Conservation (phyloP, 805 yeast genomes). For the Starmerella apis region DNA sequence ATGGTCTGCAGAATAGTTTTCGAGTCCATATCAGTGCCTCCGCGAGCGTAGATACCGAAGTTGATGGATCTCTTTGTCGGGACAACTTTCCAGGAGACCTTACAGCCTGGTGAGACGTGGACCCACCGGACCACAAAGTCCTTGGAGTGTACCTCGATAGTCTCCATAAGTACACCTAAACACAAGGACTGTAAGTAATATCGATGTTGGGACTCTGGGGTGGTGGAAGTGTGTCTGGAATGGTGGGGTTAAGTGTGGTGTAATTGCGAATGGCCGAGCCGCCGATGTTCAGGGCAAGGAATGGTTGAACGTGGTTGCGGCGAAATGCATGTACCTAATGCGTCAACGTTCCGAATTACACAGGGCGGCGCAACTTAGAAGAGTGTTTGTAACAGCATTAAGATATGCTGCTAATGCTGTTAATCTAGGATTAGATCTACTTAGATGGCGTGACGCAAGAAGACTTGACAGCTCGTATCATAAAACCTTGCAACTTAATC, state of each 20-base stretch:
- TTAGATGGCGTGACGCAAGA: too few species aligned
- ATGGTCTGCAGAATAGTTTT: slow-evolving; percentile 26
- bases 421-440: too few species aligned
- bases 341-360: not conserved
- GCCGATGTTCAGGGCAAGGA: slow-evolving; percentile 5
- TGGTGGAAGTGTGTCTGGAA: not conserved
- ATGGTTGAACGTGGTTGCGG: slow-evolving; percentile 5
- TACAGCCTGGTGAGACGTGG: slow-evolving; percentile 54
- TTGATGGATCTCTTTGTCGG: slow-evolving; percentile 59
- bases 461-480: too few species aligned
- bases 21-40: slow-evolving; percentile 9
- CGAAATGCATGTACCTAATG: not conserved
- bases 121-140: slow-evolving; percentile 90
- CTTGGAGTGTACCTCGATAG: slow-evolving; percentile 79
- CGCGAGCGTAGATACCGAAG: slow-evolving; percentile 28
- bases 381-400: too few species aligned
- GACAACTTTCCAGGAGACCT: slow-evolving; percentile 67
- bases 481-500: too few species aligned
- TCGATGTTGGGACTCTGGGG: not conserved
- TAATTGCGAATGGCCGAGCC: slow-evolving; percentile 1
- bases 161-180: slow-evolving; percentile 50
- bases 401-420: too few species aligned
- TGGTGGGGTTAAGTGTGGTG: not conserved
- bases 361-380: not conserved
- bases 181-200: not conserved